Evolutionary conservation across 2,329 filamentous ascomycete genomes (phyloP), one percentile per base, ranked within the genome.

Genomic region (Dactylellina leptospora): DNA sequence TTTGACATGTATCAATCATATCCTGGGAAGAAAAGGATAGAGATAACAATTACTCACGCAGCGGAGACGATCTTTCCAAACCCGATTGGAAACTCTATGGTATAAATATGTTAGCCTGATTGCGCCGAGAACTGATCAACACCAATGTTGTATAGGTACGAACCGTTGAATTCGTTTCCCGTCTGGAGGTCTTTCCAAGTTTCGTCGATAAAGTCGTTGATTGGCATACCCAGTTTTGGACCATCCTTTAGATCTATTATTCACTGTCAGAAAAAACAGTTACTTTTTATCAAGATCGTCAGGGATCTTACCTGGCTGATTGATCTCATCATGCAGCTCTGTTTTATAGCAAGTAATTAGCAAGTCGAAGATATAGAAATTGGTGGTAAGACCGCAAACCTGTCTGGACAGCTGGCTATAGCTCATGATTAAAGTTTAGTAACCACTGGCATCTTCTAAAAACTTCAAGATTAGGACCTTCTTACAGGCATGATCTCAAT

Each of bases 281-380:
- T n/a, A n/a, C n/a, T n/a, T n/a, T n/a, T n/a, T n/a, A 25, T 16
- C 2, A 11, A 38, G 9, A 11, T 22, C n/a, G 6, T 27, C 11
- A 16, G 11, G 6, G 36, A 9, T 10, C 8, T n/a, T 50, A 75
- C 75, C 74, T 70, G 82, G 78, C 72, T 82, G 79, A 13, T 69
- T 30, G 42, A 40, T 78, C 45, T 80, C 78, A 59, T 83, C 80
- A 74, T 85, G 84, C 38, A 86, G 75, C 77, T 85, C 84, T 63
- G n/a, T n/a, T n/a, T 54, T 4, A 28, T 20, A 18, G 13, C 22
- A 33, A 33, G 20, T 18, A 20, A 40, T 42, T 18, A 42, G 45
- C 10, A 16, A 16, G 28, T n/a, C 13, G 13, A 10, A n/a, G 36
- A 40, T 4, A 40, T n/a, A n/a, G 18, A 40, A 23, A 23, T 11